phyloP scores from a whole-genome alignment of 108 stramenopile genomes.

The Fistulifera pelliculosa region DNA sequence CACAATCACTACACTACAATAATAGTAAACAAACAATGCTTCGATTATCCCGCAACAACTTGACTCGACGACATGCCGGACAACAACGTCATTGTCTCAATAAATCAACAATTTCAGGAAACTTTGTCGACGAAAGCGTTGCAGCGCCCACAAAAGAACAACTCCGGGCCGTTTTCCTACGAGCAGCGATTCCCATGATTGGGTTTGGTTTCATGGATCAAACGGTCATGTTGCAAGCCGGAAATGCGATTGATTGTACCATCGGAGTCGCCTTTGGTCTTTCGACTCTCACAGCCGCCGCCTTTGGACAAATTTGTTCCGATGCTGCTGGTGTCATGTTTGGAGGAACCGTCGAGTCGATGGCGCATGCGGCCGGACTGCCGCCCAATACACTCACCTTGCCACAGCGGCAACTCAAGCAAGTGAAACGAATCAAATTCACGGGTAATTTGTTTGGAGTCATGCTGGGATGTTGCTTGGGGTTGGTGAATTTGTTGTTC shows the following conservation, averaged over 20 bases:
- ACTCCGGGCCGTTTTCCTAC: conserved; percentile 28
- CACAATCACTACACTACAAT: no score
- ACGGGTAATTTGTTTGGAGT: conserved; percentile 47
- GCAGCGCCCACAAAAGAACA: conserved; percentile 8
- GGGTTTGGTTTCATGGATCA: conserved; percentile 86
- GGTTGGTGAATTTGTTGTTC: conserved; percentile 55
- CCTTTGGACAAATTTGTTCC: conserved; percentile 43
- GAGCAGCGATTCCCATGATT: conserved; percentile 60
- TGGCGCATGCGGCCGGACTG: conserved; percentile 23
- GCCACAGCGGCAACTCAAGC: conserved; percentile 21
- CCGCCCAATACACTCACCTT: conserved; percentile 19
- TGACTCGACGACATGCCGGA: background rate
- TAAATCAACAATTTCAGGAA: conserved; percentile 1
- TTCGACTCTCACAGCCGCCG: conserved; percentile 58
- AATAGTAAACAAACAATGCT: no score
- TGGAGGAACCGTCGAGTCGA: conserved; percentile 33
- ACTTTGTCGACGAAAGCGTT: background rate
- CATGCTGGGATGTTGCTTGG: conserved; percentile 53
- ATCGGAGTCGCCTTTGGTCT: conserved; percentile 69
- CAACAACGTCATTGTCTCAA: background rate
- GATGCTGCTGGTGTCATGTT: conserved; percentile 52
- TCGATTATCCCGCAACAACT: no score
- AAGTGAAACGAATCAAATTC: conserved; percentile 15
- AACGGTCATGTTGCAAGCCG: conserved; percentile 66
- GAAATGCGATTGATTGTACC: conserved; percentile 63